phyloP scores from a whole-genome alignment of 352 stramenopile genomes.

The Phytophthora cactorum region DNA sequence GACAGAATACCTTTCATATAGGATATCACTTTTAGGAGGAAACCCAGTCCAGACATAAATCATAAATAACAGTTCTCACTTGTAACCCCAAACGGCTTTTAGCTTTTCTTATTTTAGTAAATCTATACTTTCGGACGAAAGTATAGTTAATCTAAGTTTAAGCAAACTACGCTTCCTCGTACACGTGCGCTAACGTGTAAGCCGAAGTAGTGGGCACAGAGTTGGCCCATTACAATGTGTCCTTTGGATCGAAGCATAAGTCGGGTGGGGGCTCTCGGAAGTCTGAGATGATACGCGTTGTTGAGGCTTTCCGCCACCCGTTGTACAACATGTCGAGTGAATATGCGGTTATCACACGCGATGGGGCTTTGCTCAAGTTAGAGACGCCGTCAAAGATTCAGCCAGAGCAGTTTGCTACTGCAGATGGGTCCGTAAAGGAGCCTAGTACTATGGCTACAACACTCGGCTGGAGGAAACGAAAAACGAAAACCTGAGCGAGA shows the following conservation, averaged over 20 bases:
- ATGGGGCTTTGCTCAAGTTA: slow-evolving; percentile 59
- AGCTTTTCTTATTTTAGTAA: too few species aligned
- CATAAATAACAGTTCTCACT: too few species aligned
- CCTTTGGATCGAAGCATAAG: not conserved
- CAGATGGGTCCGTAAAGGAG: slow-evolving; percentile 46
- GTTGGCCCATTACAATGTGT: too few species aligned
- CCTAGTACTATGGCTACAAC: slow-evolving; percentile 45
- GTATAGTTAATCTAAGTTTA: too few species aligned
- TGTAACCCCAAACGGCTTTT: too few species aligned
- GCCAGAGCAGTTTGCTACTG: slow-evolving; percentile 29
- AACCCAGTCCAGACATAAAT: too few species aligned
- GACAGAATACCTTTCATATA: too few species aligned
- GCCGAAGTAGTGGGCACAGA: too few species aligned
- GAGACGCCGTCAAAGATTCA: slow-evolving; percentile 29
- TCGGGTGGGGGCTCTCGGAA: not conserved
- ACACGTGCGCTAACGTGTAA: too few species aligned
- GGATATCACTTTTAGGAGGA: too few species aligned
- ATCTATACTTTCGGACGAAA: too few species aligned
- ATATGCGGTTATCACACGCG: slow-evolving; percentile 7
- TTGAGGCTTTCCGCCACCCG: slow-evolving; percentile 6
- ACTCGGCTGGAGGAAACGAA: slow-evolving; percentile 50
- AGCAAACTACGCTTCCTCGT: too few species aligned
- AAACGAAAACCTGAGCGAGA: slow-evolving; percentile 18
- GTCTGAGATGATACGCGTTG: slow-evolving; percentile 8
- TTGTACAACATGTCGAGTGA: not conserved